Evolutionary conservation across 1,284 basidiomycete species (phyloP), one percentile per base, ranked within the genome.

Genomic region (Spongispora temasekensis): DNA sequence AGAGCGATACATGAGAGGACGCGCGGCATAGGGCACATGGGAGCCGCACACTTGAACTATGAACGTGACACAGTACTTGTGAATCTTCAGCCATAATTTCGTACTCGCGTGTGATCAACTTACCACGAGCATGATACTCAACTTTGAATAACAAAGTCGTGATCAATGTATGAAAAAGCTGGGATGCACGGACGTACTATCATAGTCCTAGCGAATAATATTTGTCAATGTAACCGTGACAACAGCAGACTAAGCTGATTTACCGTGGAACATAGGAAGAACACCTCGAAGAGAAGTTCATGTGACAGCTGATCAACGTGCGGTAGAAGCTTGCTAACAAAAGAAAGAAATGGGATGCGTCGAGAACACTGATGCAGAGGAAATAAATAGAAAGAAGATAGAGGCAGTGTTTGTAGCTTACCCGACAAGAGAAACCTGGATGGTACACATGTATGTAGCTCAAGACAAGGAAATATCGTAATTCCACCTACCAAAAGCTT

Each of bases 21-120:
- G 15, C 8, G 8, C 32, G 21, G 17, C 15, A 44, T 13, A n/a
- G 27, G 27, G 25, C 30, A 32, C 42, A 15, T n/a, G n/a, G 32
- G 17, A 23, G 27, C 15, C 13, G n/a, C 57, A 66, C 61, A 34
- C 12, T 58, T 66, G 63, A 7, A 65, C 59, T n/a, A 58, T 25
- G 42, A 62, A 65, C 5, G 60, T 56, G 56, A 60, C n/a, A 12
- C 30, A 23, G 37, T 31, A 59, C 61, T 62, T 32, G 30, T 46
- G n/a, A n/a, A n/a, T n/a, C n/a, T n/a, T n/a, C n/a, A 51, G 28
- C 35, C 19, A 32, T 31, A 8, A 21, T 37, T 51, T 6, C 44
- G 8, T 28, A 23, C 19, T 21, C 10, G 8, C 34, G 15, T 28
- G 3, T 13, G 35, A 53, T 25, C 5, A 4, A 58, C 57, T 58